Conservation (phyloP, 495 filamentous ascomycete species). For the Hypomontagnella submonticulosa region DNA sequence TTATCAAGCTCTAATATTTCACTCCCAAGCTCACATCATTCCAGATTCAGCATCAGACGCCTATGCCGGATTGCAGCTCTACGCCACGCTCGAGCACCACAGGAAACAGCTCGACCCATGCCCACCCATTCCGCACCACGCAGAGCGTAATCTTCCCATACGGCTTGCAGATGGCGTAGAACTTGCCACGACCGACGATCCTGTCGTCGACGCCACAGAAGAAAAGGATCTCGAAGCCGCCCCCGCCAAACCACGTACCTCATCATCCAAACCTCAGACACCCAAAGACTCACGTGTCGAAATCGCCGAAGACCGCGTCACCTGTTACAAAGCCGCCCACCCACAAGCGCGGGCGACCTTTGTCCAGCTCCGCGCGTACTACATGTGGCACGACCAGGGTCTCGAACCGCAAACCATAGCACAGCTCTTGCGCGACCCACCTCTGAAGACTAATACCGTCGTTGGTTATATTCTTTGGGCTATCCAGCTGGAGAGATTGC, state of each 20-base stretch:
- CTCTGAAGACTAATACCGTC: conserved; percentile 63
- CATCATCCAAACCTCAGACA: too few species aligned
- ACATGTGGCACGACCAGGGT: conserved; percentile 66
- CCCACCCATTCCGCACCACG: conserved; percentile 74
- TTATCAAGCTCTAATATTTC: conserved; percentile 3
- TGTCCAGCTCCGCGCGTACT: conserved; percentile 66
- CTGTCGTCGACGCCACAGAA: conserved; percentile 24
- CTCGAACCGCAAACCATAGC: conserved; percentile 60
- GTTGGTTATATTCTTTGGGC: conserved; percentile 60
- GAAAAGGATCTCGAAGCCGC: conserved; percentile 10
- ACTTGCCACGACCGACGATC: conserved; percentile 33
- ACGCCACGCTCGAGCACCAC: conserved; percentile 72
- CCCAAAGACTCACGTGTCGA: conserved; percentile 50
- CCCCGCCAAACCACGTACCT: not conserved
- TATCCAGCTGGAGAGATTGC: conserved; percentile 54
- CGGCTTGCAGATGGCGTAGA: conserved; percentile 54
- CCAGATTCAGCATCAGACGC: conserved; percentile 85
- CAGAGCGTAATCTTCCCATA: conserved; percentile 73
- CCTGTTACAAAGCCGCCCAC: conserved; percentile 44
- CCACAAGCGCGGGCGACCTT: conserved; percentile 36
- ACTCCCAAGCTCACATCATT: not conserved
- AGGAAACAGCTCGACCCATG: conserved; percentile 70
- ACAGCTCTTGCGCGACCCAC: conserved; percentile 64
- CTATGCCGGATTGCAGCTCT: conserved; percentile 82
- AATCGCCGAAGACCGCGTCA: conserved; percentile 51